Percentiles rank a stretch among this genome's conserved stretches.
phyloP scores from a whole-genome alignment of 306 rosid genomes.

The Prunus davidiana region DNA sequence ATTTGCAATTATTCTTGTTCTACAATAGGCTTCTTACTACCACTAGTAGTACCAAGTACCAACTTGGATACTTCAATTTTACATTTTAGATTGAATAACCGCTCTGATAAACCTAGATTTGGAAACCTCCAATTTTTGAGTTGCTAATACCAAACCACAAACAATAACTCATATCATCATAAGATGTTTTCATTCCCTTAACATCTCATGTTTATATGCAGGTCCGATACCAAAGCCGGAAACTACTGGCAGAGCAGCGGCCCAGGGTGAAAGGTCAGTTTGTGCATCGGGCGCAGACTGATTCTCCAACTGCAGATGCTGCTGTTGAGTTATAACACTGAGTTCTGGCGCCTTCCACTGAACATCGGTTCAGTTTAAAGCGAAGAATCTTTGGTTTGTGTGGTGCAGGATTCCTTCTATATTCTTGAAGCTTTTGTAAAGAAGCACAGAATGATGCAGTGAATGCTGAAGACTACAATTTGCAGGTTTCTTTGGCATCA shows the following conservation, averaged over 20 bases:
- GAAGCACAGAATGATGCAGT: conserved; percentile 14
- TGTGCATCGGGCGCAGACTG: conserved; percentile 44
- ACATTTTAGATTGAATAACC: not conserved
- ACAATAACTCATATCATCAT: not conserved
- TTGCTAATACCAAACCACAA: not conserved
- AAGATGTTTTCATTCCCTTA: not conserved
- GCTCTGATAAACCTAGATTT: not conserved
- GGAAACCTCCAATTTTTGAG: not conserved
- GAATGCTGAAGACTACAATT: conserved; percentile 17
- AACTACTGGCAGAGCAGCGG: conserved; percentile 66
- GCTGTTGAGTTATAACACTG: conserved; percentile 31
- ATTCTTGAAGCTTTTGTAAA: conserved; percentile 16
- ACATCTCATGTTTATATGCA: conserved; percentile 22
- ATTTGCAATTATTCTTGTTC: not conserved
- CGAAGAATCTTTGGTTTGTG: conserved; percentile 16
- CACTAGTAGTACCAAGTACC: not conserved
- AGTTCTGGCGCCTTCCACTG: conserved; percentile 8
- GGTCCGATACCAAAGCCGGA: conserved; percentile 68
- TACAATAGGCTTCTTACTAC: not conserved
- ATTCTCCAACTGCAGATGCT: conserved; percentile 26
- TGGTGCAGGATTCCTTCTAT: conserved; percentile 18
- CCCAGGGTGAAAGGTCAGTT: conserved; percentile 74
- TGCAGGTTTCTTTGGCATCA: conserved; percentile 10
- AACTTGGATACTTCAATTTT: not conserved
- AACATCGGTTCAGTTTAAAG: conserved; percentile 13